phyloP scores from a whole-genome alignment of 2,329 filamentous ascomycete species.

The Exophiala sideris region DNA sequence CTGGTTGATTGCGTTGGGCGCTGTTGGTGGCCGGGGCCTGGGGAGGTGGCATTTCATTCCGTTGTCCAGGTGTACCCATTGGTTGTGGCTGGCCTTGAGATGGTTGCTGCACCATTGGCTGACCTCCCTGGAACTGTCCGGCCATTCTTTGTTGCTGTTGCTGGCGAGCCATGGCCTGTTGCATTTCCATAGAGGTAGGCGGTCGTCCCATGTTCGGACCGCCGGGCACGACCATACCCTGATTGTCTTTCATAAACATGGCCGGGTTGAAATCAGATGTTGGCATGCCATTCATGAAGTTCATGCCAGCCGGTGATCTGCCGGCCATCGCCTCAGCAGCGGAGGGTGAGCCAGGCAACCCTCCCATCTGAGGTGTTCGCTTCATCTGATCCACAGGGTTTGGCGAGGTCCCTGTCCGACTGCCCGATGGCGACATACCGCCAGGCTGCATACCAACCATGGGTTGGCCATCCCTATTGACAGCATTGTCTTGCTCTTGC shows the following conservation, averaged over 20 bases:
- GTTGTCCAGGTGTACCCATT: conserved; percentile 57
- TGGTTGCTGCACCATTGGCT: conserved; percentile 49
- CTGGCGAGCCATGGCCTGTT: conserved; percentile 34
- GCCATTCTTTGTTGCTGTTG: conserved; percentile 39
- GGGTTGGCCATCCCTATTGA: conserved; percentile 48
- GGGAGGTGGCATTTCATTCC: conserved; percentile 51
- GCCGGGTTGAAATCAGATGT: conserved; percentile 34
- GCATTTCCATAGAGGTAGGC: conserved; percentile 51
- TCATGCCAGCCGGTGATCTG: conserved; percentile 60
- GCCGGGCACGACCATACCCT: conserved; percentile 42
- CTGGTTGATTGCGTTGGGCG: conserved; percentile 40
- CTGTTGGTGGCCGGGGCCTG: conserved; percentile 43
- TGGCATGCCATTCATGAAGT: conserved; percentile 52
- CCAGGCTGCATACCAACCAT: conserved; percentile 45
- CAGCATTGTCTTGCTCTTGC: conserved; percentile 63
- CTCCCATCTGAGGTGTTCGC: conserved; percentile 59
- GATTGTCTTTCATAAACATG: conserved; percentile 47
- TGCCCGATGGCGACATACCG: conserved; percentile 57
- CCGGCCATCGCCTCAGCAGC: conserved; percentile 57
- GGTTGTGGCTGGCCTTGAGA: conserved; percentile 42
- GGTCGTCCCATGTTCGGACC: conserved; percentile 56
- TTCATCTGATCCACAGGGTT: conserved; percentile 63
- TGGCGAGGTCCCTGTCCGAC: conserved; percentile 56
- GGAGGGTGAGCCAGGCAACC: conserved; percentile 56
- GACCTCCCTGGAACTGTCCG: conserved; percentile 35